Base-by-base conservation (phyloP, 352 stramenopile genomes). In the Phytophthora uliginosa region DNA sequence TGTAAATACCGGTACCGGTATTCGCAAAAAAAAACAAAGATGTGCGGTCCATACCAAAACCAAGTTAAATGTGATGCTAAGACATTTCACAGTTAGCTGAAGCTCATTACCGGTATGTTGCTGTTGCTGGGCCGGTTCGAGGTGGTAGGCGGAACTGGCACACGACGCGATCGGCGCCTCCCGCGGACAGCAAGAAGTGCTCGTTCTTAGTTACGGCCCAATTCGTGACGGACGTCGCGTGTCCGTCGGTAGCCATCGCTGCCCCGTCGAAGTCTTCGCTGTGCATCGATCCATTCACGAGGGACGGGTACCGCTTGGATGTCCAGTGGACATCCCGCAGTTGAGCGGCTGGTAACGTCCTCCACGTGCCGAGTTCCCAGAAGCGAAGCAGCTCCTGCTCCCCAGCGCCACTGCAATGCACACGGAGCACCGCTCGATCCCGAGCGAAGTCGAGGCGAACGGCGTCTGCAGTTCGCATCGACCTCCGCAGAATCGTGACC, bases 171-270 rank as follows among this genome's bases (percentile, higher is more conserved):
- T 98, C 92, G 24, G 77, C 50, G 6, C 92, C 91, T 13, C 88
- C 91, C 0, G 81, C 83, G n/a, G 91, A 86, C 12, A 96, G 69
- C 52, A 96, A 15, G 59, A 83, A 95, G 36, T 82, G 79, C 33
- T 96, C 89, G 66, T 85, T 81, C 31, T 78, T 71, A 18, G 77
- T 92, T 59, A 97, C 92, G 45, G 57, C 53, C 69, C 82, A 93
- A 42, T 79, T 92, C 33, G 84, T 94, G 40, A 96, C 86, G 50
- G 92, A 81, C 6, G 85, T 91, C 28, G 83, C 76, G 59, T 98
- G 92, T 9, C 88, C 91, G 0, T 71, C 54, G 1, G 17, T n/a
- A 40, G 57, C 60, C 88, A 86, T 55, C 47, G 24, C 33, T 51
- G 65, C 38, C 20, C 75, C 66, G 61, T 72, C 63, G 26, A 73